These are phyloP conservation scores for Trichocomaceae sp. DNA, from an alignment of 2,329 filamentous ascomycete genomes.

Conservation along the genomic window DNA sequence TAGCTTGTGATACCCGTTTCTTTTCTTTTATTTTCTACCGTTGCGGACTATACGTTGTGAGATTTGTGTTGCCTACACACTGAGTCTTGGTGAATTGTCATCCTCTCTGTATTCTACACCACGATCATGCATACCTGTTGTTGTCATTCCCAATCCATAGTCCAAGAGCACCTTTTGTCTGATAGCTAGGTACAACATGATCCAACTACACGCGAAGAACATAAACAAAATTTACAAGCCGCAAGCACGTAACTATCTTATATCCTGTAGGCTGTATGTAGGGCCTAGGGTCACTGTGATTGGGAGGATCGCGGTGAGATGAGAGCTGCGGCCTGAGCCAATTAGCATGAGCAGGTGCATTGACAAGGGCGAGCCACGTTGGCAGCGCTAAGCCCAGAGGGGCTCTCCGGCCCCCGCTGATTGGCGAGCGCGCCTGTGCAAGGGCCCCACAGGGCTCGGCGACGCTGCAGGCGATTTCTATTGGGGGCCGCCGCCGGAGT, in stretches of 20 bases:
- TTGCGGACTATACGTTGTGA: not conserved
- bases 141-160: not conserved
- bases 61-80: too few species aligned
- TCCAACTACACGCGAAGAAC: not conserved
- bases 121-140: not conserved
- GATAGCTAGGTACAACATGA: not conserved
- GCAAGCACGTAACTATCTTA: too few species aligned
- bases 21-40: conserved; percentile 9
- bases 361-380: conserved; percentile 19
- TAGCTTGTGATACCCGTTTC: conserved; percentile 26
- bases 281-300: not conserved
- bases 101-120: not conserved
- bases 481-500: conserved; percentile 2
- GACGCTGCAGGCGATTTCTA: not conserved
- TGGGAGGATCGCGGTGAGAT: not conserved
- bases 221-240: not conserved
- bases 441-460: conserved; percentile 7
- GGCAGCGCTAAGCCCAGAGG: conserved; percentile 17
- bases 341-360: not conserved
- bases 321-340: not conserved
- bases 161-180: not conserved
- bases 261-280: not conserved
- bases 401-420: not conserved
- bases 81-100: not conserved
- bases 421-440: conserved; percentile 14